Conservation (phyloP, 345 rosid genomes). For the Salix dunnii region DNA sequence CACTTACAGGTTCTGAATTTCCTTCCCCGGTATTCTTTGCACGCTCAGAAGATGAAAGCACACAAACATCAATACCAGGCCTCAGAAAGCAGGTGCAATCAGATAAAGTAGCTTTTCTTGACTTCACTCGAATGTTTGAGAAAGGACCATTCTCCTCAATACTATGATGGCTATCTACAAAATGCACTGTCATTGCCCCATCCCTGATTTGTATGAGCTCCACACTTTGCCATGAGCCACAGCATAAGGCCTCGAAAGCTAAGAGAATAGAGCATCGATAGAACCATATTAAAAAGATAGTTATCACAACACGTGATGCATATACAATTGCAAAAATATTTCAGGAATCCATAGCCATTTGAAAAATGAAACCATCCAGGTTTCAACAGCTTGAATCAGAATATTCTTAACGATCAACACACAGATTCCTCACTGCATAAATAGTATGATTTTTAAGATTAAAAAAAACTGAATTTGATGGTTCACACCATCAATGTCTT, state of each 20-base stretch:
- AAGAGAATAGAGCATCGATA: conserved; percentile 5
- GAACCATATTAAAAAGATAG: background rate
- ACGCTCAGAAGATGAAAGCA: conserved; percentile 33
- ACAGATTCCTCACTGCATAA: background rate
- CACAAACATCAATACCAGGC: conserved; percentile 72
- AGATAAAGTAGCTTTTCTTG: conserved; percentile 52
- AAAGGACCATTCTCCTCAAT: conserved; percentile 41
- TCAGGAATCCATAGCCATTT: background rate
- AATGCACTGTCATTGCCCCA: conserved; percentile 47
- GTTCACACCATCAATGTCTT: background rate
- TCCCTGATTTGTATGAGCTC: conserved; percentile 45
- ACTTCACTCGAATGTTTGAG: conserved; percentile 60
- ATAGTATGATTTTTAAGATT: background rate
- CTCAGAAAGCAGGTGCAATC: conserved; percentile 79
- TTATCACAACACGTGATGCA: background rate
- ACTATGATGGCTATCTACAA: conserved; percentile 28
- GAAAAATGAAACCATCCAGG: background rate
- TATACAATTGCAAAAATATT: background rate
- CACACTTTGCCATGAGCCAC: conserved; percentile 63
- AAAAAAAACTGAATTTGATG: background rate
- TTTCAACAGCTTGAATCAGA: background rate
- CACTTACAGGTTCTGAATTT: conserved; percentile 41
- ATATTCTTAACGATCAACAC: background rate
- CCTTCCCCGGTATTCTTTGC: conserved; percentile 28
- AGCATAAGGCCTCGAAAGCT: conserved; percentile 73